A percentile compares a stretch with the other conserved stretches of the same genome.
Conservation (phyloP, 2,329 filamentous ascomycete genomes). For the Diaporthe destruens region DNA sequence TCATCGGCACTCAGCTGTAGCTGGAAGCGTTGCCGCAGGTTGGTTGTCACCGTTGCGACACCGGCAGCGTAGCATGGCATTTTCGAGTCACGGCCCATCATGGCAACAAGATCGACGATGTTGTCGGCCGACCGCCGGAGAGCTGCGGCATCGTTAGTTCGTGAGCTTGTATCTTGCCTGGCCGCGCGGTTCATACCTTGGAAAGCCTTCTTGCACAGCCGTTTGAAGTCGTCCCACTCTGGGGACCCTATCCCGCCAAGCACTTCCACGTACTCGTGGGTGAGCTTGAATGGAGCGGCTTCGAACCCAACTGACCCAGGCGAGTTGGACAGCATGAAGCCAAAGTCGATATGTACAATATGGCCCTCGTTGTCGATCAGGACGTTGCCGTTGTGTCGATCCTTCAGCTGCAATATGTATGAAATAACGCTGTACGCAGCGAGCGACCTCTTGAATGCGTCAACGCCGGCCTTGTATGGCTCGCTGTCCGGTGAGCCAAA, state of each 20-base stretch:
- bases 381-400: constrained; percentile 88
- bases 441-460: constrained; percentile 84
- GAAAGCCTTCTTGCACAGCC: constrained; percentile 84
- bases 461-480: constrained; percentile 77
- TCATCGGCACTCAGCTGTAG: constrained; percentile 86
- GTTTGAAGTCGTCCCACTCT: constrained; percentile 82
- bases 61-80: constrained; percentile 88
- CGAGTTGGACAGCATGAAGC: constrained; percentile 90
- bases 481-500: constrained; percentile 80
- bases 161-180: not conserved
- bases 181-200: constrained; percentile 66
- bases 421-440: constrained; percentile 89
- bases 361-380: constrained; percentile 88
- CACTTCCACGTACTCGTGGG: constrained; percentile 87
- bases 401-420: constrained; percentile 86
- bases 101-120: constrained; percentile 83
- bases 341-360: constrained; percentile 90
- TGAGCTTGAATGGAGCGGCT: constrained; percentile 86
- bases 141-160: constrained; percentile 60
- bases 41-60: constrained; percentile 76
- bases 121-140: constrained; percentile 83
- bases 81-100: constrained; percentile 86
- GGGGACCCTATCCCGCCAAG: constrained; percentile 78
- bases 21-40: constrained; percentile 81
- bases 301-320: constrained; percentile 88